Evolutionary conservation across 1,284 basidiomycete genomes (phyloP).

Genomic region (Clitocybe nebularis): DNA sequence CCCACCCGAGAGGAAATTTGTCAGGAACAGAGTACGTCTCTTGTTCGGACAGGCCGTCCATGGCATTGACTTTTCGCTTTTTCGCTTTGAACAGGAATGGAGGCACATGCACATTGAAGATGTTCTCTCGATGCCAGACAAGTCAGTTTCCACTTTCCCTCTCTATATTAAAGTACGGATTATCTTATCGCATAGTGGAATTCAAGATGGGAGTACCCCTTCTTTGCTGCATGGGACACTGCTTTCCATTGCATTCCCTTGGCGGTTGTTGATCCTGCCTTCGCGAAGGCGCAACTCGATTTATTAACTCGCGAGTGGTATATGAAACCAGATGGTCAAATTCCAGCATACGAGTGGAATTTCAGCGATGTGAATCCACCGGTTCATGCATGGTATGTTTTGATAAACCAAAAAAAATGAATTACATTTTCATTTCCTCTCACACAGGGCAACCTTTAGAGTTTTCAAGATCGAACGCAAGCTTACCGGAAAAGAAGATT

Average conservation of each 20-base stretch:
- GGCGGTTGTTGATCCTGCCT: constrained; percentile 90
- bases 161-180: neutral
- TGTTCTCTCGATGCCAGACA: constrained; percentile 98
- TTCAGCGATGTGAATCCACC: constrained; percentile 97
- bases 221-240: constrained; percentile 94
- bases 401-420: neutral
- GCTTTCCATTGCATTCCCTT: constrained; percentile 98
- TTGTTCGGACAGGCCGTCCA: constrained; percentile 2
- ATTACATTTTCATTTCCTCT: constrained; percentile 1
- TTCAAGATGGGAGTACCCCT: constrained; percentile 97
- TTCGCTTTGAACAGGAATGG: constrained; percentile 66
- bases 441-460: constrained; percentile 83
- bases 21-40: constrained; percentile 73
- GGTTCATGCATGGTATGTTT: constrained; percentile 85
- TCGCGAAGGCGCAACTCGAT: constrained; percentile 97
- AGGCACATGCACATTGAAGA: constrained; percentile 94
- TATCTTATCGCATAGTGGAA: constrained; percentile 3
- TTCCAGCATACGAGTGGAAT: constrained; percentile 99
- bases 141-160: constrained; percentile 57
- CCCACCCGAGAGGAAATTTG: constrained; percentile 82
- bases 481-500: constrained; percentile 85
- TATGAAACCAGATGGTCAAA: constrained; percentile 96
- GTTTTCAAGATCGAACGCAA: constrained; percentile 99
- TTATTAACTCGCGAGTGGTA: constrained; percentile 98
- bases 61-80: neutral